phyloP scores from a whole-genome alignment of 192 early-diverging fungal genomes.

The Linnemannia exigua region DNA sequence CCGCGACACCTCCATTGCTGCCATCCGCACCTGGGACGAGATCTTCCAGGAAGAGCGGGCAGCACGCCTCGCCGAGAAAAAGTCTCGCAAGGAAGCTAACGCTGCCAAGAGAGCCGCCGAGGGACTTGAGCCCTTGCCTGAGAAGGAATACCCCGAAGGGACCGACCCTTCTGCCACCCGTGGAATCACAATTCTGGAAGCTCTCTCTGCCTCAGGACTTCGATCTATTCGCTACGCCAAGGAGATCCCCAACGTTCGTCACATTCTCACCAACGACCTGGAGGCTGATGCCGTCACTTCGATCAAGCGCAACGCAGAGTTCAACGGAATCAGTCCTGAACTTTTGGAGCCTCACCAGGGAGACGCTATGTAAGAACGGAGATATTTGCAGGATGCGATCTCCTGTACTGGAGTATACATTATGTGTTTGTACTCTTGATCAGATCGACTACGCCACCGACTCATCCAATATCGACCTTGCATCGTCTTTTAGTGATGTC shows the following conservation, averaged over 20 bases:
- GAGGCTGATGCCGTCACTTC: conserved; percentile 89
- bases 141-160: conserved; percentile 35
- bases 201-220: conserved; percentile 94
- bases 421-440: not conserved
- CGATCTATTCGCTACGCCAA: conserved; percentile 97
- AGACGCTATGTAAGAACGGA: conserved; percentile 80
- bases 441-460: not conserved
- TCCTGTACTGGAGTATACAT: not conserved
- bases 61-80: conserved; percentile 69
- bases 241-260: conserved; percentile 83
- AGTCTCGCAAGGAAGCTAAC: conserved; percentile 45
- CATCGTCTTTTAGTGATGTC: conserved; percentile 66
- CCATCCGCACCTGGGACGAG: conserved; percentile 93
- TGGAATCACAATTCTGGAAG: conserved; percentile 86
- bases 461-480: not conserved
- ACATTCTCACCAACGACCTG: conserved; percentile 95
- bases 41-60: conserved; percentile 76
- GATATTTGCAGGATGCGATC: not conserved
- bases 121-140: conserved; percentile 33
- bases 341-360: conserved; percentile 86
- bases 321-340: conserved; percentile 82
- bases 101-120: conserved; percentile 39
- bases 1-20: conserved; percentile 97
- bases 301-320: conserved; percentile 87
- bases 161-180: conserved; percentile 33